Percentiles rank a stretch among this genome's conserved stretches.
These are phyloP conservation scores for Oryza nivara DNA, from an alignment of 176 grass and related monocot species.

Conservation along the genomic window DNA sequence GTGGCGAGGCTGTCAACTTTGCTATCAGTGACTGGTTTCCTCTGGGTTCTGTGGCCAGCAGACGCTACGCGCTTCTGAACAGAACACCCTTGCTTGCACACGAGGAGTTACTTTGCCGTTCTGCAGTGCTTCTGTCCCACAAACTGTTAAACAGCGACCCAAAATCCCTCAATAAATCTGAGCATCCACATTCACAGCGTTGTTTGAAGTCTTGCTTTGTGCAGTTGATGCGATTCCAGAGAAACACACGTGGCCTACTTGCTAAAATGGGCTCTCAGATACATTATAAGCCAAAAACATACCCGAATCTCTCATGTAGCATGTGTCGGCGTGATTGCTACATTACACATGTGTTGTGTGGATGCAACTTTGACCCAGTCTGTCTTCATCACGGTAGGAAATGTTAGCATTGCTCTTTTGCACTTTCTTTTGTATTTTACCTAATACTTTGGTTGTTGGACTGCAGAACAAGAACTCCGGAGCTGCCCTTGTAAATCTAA, in stretches of 20 bases:
- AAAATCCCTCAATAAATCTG: constrained; percentile 41
- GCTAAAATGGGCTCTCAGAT: constrained; percentile 66
- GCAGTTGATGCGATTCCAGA: constrained; percentile 71
- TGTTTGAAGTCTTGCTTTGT: constrained; percentile 80
- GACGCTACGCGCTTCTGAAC: constrained; percentile 65
- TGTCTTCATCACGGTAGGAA: constrained; percentile 92
- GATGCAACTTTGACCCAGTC: constrained; percentile 75
- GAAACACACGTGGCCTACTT: constrained; percentile 50
- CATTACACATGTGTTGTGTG: constrained; percentile 68
- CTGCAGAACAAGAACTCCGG: constrained; percentile 76
- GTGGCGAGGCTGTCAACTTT: constrained; percentile 85
- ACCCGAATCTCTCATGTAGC: constrained; percentile 61
- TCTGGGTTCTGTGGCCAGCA: constrained; percentile 64
- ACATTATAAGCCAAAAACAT: constrained; percentile 48
- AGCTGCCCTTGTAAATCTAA: constrained; percentile 68
- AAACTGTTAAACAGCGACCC: constrained; percentile 39
- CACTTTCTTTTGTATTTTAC: constrained; percentile 2
- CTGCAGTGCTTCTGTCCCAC: constrained; percentile 65
- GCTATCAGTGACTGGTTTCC: constrained; percentile 80
- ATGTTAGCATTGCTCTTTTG: constrained; percentile 17
- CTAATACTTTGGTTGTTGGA: constrained; percentile 27
- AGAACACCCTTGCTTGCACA: constrained; percentile 76
- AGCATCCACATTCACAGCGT: constrained; percentile 55
- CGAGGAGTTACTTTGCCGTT: constrained; percentile 86
- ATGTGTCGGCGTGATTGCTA: constrained; percentile 91